Conservation (phyloP, 129 eudicot species). For the Centrapalus pauciflorus region DNA sequence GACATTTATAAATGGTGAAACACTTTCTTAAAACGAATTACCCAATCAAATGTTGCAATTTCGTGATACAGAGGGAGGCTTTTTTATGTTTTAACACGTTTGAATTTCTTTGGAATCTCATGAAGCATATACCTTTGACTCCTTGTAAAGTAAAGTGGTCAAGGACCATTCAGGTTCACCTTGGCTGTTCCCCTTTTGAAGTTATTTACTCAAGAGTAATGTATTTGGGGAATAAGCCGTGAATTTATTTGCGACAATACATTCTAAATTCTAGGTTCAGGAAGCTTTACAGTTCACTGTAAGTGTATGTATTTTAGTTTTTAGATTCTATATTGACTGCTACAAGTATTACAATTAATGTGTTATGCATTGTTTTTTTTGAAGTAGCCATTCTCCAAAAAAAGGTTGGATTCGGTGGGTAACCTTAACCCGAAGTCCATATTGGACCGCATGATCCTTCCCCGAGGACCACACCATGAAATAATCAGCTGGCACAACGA, state of each 20-base stretch:
- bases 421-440: too few relatives aligned
- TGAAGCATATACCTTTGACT: constrained; percentile 13
- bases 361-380: not conserved
- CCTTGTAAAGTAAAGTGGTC: constrained; percentile 15
- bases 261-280: not conserved
- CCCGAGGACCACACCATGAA: too few relatives aligned
- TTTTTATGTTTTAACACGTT: not conserved
- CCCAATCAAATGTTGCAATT: not conserved
- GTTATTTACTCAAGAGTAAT: constrained; percentile 1
- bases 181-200: constrained; percentile 1
- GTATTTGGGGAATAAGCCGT: constrained; percentile 1
- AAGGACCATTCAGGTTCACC: constrained; percentile 22
- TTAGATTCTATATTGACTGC: not conserved
- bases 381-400: too few relatives aligned
- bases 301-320: not conserved
- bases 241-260: not conserved
- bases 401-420: too few relatives aligned
- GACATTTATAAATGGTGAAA: not conserved
- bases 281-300: not conserved
- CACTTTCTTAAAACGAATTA: not conserved
- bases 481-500: too few relatives aligned
- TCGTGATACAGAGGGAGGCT: constrained; percentile 9
- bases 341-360: not conserved
- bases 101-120: not conserved
- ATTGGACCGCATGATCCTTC: too few relatives aligned